Base-by-base conservation (phyloP, 1,284 basidiomycete genomes). In the Boletus austroedulis region DNA sequence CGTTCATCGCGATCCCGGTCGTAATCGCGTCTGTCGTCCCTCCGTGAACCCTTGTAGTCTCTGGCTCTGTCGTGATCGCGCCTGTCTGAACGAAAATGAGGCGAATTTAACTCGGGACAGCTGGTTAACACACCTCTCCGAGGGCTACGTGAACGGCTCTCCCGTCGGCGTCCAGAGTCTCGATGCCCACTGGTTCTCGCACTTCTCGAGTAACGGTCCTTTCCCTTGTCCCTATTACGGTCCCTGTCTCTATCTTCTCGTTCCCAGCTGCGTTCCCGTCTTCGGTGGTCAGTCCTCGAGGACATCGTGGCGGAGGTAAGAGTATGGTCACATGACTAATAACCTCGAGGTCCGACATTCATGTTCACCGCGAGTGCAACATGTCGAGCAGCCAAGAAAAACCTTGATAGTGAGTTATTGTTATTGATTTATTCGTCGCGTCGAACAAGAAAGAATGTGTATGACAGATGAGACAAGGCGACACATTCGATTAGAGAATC, bases 91-190 rank as follows among this genome's bases (percentile, higher is more conserved):
- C 28, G 49, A 46, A 19, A 34, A 32, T 58, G 44, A 62, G 38
- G 41, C 47, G 15, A 15, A 19, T 49, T 44, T 17, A 12, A 31
- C 23, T n/a, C 24, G 38, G 24, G 24, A 46, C n/a, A 40, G 19
- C 45, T 24, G 24, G 17, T 50, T 14, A 31, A 55, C 66, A 14
- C 67, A 64, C 72, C 77, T 69, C 81, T 75, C 44, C 82, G 76
- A 24, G 88, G 89, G 72, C 89, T 91, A 54, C 85, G 81, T 38
- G 87, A 89, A 60, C 87, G 80, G 69, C 86, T 88, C 44, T 77
- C 75, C 47, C 85, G 77, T 62, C 81, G 77, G 60, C 82, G 79
- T 49, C 75, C 77, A 57, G 78, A 67, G 55, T 81, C 80, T 48
- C 80, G 76, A 62, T 79, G 70, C 45, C 70, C 71, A 15, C 74